Evolutionary conservation across 1,284 basidiomycete species (phyloP), one percentile per base, ranked within the genome.

Genomic region (Sanghuangporus weigelae): DNA sequence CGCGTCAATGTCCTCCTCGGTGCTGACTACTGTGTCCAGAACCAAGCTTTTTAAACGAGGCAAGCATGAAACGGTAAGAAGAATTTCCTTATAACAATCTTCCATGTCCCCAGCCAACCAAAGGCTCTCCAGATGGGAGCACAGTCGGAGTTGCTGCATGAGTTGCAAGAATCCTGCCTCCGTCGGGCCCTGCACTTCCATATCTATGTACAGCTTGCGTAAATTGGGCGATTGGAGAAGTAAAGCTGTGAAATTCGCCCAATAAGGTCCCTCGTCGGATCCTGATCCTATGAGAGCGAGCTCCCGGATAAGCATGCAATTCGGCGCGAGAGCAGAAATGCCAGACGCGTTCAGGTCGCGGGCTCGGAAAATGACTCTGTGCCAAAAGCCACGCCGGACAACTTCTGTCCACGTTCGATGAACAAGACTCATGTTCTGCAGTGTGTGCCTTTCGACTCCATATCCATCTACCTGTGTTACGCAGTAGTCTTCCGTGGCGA

Each of bases 381-480:
- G 44, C 44, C 59, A 59, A 14, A 64, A 46, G 7, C 44, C 48
- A 23, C 58, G 31, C 10, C 54, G 58, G 1, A 44, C 63, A 46
- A 46, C 8, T 5, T n/a, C 39, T 11, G 53, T 64, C 63, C 63
- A 64, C 12, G 63, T 26, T 39, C 59, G 42, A 53, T 64, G 63
- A 16, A 64, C 63, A 2, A 64, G 54, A 10, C 42, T 44, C 48
- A 64, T 53, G 19, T 38, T 57, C 53, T 44, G 39, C 12, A 64
- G 39, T n/a, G 39, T 42, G 8, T 38, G 31, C 16, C 35, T 49
- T 23, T 55, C 50, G 3, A 54, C n/a, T 19, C 21, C 60, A 55
- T 44, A 40, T 23, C 21, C 38, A 19, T 44, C 39, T 31, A 44
- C 35, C 19, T 23, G 38, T 16, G 40, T 44, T 36, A 19, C 46